A percentile compares a stretch with the other conserved stretches of the same genome.
phyloP scores from a whole-genome alignment of 441 rosid genomes.

The Iberis amara region DNA sequence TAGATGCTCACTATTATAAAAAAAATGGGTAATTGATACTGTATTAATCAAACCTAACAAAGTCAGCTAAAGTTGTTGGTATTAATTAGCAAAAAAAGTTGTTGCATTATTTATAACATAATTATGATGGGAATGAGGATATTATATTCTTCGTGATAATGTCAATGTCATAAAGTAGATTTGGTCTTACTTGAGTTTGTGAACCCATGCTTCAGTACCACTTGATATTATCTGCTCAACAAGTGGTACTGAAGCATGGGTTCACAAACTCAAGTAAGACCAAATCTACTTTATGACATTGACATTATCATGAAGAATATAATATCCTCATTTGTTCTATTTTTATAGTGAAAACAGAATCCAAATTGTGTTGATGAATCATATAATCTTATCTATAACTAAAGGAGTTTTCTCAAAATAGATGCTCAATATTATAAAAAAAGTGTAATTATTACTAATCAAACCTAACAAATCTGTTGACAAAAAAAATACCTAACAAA shows the following conservation, averaged over 20 bases:
- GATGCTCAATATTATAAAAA: no score
- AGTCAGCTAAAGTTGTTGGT: slow-evolving; percentile 16
- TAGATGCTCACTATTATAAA: no score
- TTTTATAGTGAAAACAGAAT: no score
- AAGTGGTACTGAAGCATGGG: slow-evolving; percentile 86
- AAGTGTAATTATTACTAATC: neutral
- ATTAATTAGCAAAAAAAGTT: slow-evolving; percentile 3
- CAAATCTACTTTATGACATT: neutral
- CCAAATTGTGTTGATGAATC: no score
- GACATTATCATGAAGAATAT: neutral
- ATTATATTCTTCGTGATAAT: neutral
- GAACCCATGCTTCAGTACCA: slow-evolving; percentile 87
- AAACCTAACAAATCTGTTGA: neutral
- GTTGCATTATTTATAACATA: neutral
- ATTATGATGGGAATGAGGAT: slow-evolving; percentile 1
- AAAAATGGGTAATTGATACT: neutral
- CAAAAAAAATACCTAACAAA: no score
- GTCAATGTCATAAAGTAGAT: neutral
- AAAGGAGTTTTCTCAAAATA: no score
- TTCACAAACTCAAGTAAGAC: slow-evolving; percentile 72
- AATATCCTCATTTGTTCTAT: no score
- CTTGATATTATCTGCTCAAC: slow-evolving; percentile 86
- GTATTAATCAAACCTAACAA: neutral
- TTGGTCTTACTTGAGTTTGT: slow-evolving; percentile 64
- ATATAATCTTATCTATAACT: no score